Evolutionary conservation across 2,329 filamentous ascomycete species (phyloP).

Genomic region (Hypoxylon rubiginosum): DNA sequence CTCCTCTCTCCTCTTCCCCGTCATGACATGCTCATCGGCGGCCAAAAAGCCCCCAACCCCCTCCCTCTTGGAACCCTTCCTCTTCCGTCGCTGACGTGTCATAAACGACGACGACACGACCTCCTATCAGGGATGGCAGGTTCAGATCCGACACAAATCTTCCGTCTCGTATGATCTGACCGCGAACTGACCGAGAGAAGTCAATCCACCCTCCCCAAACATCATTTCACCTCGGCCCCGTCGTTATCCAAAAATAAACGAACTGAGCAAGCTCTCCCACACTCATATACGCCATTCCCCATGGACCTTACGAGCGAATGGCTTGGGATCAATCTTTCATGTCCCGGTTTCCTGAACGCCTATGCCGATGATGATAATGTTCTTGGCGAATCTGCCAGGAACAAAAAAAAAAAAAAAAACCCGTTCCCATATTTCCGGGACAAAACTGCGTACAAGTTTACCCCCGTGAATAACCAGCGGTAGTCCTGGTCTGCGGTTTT

Average conservation of each 20-base stretch:
- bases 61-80: neutral
- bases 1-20: constrained; percentile 22
- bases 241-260: constrained; percentile 30
- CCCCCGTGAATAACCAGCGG: neutral
- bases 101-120: neutral
- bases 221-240: constrained; percentile 5
- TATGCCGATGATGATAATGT: constrained; percentile 29
- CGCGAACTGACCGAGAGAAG: neutral
- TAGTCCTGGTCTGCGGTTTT: constrained; percentile 17
- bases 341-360: constrained; percentile 38
- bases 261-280: constrained; percentile 20
- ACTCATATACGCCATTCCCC: constrained; percentile 24
- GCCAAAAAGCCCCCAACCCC: neutral
- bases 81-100: constrained; percentile 12
- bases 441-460: neutral
- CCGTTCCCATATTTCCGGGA: constrained; percentile 6
- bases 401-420: constrained; percentile 9
- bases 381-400: constrained; percentile 10
- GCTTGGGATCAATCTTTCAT: constrained; percentile 29
- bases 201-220: neutral
- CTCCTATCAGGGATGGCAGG: neutral
- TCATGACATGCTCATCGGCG: constrained; percentile 31
- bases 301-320: constrained; percentile 38
- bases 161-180: neutral
- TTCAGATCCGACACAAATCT: neutral